phyloP scores from a whole-genome alignment of 192 early-diverging fungal species.

The Phycomyces blakesleeanus region DNA sequence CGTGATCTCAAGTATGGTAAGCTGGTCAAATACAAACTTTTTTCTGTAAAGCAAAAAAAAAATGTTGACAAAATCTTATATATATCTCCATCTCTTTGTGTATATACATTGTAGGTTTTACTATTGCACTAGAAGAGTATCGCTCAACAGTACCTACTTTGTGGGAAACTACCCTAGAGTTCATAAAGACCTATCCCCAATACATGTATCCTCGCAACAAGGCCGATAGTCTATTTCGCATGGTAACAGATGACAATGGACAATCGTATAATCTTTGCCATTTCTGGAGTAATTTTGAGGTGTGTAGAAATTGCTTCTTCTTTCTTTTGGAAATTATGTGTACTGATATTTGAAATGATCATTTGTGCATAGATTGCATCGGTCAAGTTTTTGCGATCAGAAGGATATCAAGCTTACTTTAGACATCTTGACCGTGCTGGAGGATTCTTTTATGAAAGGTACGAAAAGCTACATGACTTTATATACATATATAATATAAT shows the following conservation, averaged over 20 bases:
- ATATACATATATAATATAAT: neutral
- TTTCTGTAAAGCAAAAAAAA: no score
- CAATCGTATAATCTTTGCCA: constrained; percentile 70
- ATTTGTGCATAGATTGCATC: constrained; percentile 31
- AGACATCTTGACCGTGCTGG: constrained; percentile 65
- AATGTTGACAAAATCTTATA: no score
- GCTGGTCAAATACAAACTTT: no score
- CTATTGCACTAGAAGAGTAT: constrained; percentile 69
- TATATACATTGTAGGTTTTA: constrained; percentile 49
- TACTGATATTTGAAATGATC: neutral
- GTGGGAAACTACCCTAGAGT: constrained; percentile 58
- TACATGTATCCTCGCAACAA: constrained; percentile 42
- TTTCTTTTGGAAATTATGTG: neutral
- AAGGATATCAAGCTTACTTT: constrained; percentile 67
- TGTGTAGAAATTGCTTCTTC: constrained; percentile 38
- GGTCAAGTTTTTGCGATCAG: constrained; percentile 54
- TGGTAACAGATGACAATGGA: constrained; percentile 54
- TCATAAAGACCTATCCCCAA: constrained; percentile 42
- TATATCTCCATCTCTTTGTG: no score
- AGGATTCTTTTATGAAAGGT: constrained; percentile 84
- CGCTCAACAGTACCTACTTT: constrained; percentile 63
- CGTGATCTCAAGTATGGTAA: constrained; percentile 74
- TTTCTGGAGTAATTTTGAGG: constrained; percentile 91
- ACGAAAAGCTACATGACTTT: neutral
- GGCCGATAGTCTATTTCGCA: constrained; percentile 40